Evolutionary conservation across 495 filamentous ascomycete genomes (phyloP), one percentile per base, ranked within the genome.

Genomic region (Rostrohypoxylon terebratum): DNA sequence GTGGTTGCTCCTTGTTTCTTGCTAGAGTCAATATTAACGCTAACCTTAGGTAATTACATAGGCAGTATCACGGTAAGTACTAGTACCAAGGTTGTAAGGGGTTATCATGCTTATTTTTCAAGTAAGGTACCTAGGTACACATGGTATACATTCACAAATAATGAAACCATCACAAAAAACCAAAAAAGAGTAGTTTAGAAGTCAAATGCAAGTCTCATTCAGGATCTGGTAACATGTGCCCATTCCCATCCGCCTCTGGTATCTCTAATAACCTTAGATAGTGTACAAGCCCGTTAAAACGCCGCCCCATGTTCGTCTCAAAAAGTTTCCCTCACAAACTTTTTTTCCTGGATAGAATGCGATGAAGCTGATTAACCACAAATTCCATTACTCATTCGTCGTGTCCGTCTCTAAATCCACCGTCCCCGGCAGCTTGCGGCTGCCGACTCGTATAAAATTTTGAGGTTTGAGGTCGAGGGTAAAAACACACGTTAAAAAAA

Each of bases 331-430:
- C 64, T 14, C 57, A 50, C 66, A 62, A 38, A 53, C 50, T 65
- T 71, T 71, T 74, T 66, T 50, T 59, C 42, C 48, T n/a, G 48
- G 48, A 55, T 31, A 69, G 50, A 66, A 68, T 69, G 69, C 61
- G 68, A 69, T 57, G 55, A 64, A 63, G 50, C 31, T 58, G 57
- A 31, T 25, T 59, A 57, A 44, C 59, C 62, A 68, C 63, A 65
- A 64, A 67, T 65, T 60, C 65, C 55, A 58, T 77, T 72, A 69
- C 64, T 72, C 74, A 69, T 74, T 69, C 75, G 59, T 77, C 75
- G 53, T 77, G 47, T 62, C 75, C 75, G 63, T 73, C 75, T 72
- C 68, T 71, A 75, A 28, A 71, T 13, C 23, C 34, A 47, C n/a
- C 20, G 25, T 9, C 3, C 6, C 3, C 54, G 54, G 33, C 47